Percentiles rank a stretch among this genome's conserved stretches.
Conservation (phyloP, 1,284 basidiomycete species). For the Pholiota adiposa region DNA sequence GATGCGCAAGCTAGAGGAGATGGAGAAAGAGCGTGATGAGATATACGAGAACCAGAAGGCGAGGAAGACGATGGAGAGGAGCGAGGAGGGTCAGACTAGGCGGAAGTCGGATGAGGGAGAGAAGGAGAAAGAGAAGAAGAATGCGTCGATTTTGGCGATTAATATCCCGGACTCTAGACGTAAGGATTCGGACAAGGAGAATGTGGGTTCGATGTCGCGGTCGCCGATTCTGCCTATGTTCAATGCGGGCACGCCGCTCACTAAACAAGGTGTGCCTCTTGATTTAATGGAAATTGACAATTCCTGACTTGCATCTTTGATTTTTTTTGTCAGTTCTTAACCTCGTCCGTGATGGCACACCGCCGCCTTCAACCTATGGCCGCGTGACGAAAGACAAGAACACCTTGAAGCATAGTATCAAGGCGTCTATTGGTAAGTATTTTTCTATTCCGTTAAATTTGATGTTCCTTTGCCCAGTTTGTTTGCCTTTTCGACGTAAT, state of each 20-base stretch:
- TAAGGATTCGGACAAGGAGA: slow-evolving; percentile 35
- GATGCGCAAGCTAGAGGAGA: slow-evolving; percentile 54
- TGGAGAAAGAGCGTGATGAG: slow-evolving; percentile 50
- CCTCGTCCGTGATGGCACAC: slow-evolving; percentile 22
- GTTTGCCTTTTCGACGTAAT: slow-evolving; percentile 3
- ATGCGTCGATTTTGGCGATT: slow-evolving; percentile 19
- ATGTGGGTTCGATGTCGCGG: slow-evolving; percentile 23
- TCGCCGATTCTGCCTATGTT: slow-evolving; percentile 32
- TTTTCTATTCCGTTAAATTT: background rate
- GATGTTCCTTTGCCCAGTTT: background rate
- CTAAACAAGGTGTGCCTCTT: slow-evolving; percentile 27
- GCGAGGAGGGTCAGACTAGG: slow-evolving; percentile 24
- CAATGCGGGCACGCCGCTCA: slow-evolving; percentile 34
- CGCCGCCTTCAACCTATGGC: slow-evolving; percentile 24
- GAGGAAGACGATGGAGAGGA: slow-evolving; percentile 31
- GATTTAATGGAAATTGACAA: background rate
- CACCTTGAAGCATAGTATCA: slow-evolving; percentile 67
- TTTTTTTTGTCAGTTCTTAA: slow-evolving; percentile 24
- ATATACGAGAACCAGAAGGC: slow-evolving; percentile 38
- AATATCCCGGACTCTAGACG: slow-evolving; percentile 16
- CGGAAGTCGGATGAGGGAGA: slow-evolving; percentile 25
- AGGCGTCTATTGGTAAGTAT: slow-evolving; percentile 66
- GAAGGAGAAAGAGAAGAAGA: slow-evolving; percentile 23
- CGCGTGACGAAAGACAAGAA: slow-evolving; percentile 31
- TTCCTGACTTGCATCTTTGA: background rate